Percentiles rank a stretch among this genome's conserved stretches.
Conservation (phyloP, 2,329 filamentous ascomycete species). For the Sporothrix brasiliensis region DNA sequence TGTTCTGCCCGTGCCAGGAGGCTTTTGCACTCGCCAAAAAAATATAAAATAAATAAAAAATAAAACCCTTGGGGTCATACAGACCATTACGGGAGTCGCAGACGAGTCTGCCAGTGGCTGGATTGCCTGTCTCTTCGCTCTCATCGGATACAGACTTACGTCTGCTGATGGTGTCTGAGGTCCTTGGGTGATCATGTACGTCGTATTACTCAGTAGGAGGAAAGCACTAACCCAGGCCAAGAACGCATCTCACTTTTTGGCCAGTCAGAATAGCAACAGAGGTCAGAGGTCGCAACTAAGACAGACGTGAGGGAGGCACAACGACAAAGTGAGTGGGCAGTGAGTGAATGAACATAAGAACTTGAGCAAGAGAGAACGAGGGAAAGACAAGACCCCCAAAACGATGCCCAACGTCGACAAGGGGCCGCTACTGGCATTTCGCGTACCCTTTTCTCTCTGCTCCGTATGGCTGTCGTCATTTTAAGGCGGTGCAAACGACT, state of each 20-base stretch:
- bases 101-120: constrained; percentile 13
- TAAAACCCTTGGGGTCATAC: too few relatives aligned
- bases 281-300: not conserved
- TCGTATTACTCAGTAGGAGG: not conserved
- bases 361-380: not conserved
- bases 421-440: not conserved
- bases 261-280: not conserved
- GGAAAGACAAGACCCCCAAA: not conserved
- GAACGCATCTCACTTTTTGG: not conserved
- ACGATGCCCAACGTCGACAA: constrained; percentile 25
- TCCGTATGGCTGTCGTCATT: constrained; percentile 20
- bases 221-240: not conserved
- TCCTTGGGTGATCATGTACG: not conserved
- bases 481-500: constrained; percentile 36
- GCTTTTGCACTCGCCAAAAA: not conserved
- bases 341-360: constrained; percentile 13
- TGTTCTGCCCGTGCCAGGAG: not conserved
- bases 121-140: not conserved
- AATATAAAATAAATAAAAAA: too few relatives aligned
- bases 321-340: constrained; percentile 1
- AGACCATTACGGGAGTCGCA: not conserved
- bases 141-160: constrained; percentile 2
- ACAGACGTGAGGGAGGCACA: not conserved
- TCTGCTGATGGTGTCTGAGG: constrained; percentile 8
- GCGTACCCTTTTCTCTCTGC: not conserved